Evolutionary conservation across 345 rosid species (phyloP).

Genomic region (Sonneratia caseolaris): DNA sequence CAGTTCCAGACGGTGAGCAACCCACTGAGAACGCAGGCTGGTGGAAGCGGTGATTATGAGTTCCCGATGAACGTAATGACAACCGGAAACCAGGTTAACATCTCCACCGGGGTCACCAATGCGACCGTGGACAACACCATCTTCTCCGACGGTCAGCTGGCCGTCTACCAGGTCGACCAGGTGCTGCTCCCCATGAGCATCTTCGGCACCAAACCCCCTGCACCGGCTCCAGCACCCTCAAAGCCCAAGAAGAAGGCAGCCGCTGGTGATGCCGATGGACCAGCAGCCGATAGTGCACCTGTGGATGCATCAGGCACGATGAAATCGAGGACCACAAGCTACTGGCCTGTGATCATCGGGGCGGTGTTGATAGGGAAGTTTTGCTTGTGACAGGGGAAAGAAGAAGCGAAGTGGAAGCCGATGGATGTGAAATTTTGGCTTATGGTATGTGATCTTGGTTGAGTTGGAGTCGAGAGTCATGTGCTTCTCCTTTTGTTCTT

Average conservation of each 20-base stretch:
- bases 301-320: slow-evolving; percentile 15
- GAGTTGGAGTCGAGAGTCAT: not conserved
- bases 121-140: slow-evolving; percentile 28
- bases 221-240: slow-evolving; percentile 33
- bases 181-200: slow-evolving; percentile 37
- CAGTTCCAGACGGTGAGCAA: slow-evolving; percentile 38
- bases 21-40: slow-evolving; percentile 33
- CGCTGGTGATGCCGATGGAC: slow-evolving; percentile 9
- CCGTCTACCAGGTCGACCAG: slow-evolving; percentile 35
- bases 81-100: slow-evolving; percentile 26
- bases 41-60: slow-evolving; percentile 18
- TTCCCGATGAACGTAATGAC: slow-evolving; percentile 27
- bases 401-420: not conserved
- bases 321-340: not conserved
- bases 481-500: not conserved
- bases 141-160: slow-evolving; percentile 28
- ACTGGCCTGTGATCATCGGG: slow-evolving; percentile 4
- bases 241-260: slow-evolving; percentile 20
- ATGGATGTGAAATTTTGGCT: slow-evolving; percentile 1
- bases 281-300: slow-evolving; percentile 6
- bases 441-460: slow-evolving; percentile 5
- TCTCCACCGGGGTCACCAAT: slow-evolving; percentile 33
- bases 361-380: slow-evolving; percentile 10
- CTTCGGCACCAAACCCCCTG: slow-evolving; percentile 36
- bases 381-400: slow-evolving; percentile 1